Conservation (phyloP, 2,329 filamentous ascomycete genomes). For the Dissoconium aciculare region DNA sequence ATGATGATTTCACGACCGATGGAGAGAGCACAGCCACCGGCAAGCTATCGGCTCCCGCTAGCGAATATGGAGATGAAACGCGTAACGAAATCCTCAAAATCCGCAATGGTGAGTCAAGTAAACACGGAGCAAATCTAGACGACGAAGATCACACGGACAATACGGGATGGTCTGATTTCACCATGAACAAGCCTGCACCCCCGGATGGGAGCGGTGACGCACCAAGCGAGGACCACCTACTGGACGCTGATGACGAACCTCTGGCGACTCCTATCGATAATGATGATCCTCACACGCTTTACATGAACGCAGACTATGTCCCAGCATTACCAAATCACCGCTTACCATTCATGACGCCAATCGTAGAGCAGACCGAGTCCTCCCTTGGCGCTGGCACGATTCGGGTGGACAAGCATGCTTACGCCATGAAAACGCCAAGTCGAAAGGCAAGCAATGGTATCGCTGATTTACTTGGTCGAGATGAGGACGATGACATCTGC, state of each 20-base stretch:
- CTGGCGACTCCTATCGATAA: slow-evolving; percentile 21
- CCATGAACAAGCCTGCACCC: slow-evolving; percentile 55
- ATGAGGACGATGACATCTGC: slow-evolving; percentile 35
- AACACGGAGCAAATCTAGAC: too few relatives aligned
- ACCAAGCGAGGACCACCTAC: slow-evolving; percentile 24
- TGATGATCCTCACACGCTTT: slow-evolving; percentile 43
- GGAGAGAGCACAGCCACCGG: slow-evolving; percentile 69
- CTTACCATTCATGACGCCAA: slow-evolving; percentile 95
- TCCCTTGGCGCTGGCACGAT: slow-evolving; percentile 57
- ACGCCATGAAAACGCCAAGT: slow-evolving; percentile 60
- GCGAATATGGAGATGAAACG: slow-evolving; percentile 51
- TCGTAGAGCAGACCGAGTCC: slow-evolving; percentile 86
- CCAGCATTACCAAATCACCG: slow-evolving; percentile 74
- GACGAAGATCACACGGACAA: slow-evolving; percentile 32
- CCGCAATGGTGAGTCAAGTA: slow-evolving; percentile 12
- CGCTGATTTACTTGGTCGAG: slow-evolving; percentile 22
- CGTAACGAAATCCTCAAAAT: slow-evolving; percentile 35
- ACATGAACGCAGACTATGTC: slow-evolving; percentile 67
- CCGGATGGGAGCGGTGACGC: slow-evolving; percentile 27
- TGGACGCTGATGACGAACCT: slow-evolving; percentile 19
- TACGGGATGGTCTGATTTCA: slow-evolving; percentile 83
- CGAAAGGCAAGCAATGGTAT: slow-evolving; percentile 38
- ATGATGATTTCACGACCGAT: slow-evolving; percentile 70
- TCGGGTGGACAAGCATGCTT: slow-evolving; percentile 40
- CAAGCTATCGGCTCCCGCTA: slow-evolving; percentile 46